A percentile compares a stretch with the other conserved stretches of the same genome.
Conservation (phyloP, 805 yeast genomes). For the Maudiozyma bulderi region DNA sequence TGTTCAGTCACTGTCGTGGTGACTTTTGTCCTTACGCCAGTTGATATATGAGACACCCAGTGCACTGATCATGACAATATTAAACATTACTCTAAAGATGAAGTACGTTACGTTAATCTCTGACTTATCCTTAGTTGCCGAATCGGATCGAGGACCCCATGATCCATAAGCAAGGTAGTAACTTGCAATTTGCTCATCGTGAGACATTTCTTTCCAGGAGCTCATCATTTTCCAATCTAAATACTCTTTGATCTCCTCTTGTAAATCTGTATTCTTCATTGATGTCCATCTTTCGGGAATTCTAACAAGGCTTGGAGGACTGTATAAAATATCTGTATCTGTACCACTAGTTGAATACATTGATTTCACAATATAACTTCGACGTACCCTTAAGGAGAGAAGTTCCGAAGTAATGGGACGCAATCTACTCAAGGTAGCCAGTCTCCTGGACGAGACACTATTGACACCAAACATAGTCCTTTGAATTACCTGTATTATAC, state of each 20-base stretch:
- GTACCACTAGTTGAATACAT: background rate
- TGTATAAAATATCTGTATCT: conserved; percentile 5
- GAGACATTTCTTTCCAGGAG: conserved; percentile 26
- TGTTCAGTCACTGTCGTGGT: no score
- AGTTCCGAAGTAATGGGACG: no score
- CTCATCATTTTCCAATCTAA: conserved; percentile 26
- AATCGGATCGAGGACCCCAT: conserved; percentile 29
- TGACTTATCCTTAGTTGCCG: background rate
- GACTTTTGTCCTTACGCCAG: conserved; percentile 4
- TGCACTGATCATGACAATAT: conserved; percentile 14
- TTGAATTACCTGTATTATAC: no score
- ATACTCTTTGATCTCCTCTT: conserved; percentile 31
- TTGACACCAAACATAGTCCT: no score
- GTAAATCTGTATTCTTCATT: conserved; percentile 24
- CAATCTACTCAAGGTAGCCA: no score
- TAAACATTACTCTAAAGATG: conserved; percentile 18
- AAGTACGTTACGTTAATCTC: conserved; percentile 5
- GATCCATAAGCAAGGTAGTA: conserved; percentile 32
- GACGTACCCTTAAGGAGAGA: no score
- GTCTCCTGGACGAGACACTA: no score
- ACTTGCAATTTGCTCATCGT: conserved; percentile 23
- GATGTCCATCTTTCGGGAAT: conserved; percentile 25
- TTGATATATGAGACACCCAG: conserved; percentile 8
- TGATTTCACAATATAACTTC: background rate
- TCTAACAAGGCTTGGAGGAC: conserved; percentile 26